Percentiles rank a stretch among this genome's conserved stretches.
These are phyloP conservation scores for Entoloma clypeatum DNA, from an alignment of 1,284 basidiomycete species.

Conservation along the genomic window DNA sequence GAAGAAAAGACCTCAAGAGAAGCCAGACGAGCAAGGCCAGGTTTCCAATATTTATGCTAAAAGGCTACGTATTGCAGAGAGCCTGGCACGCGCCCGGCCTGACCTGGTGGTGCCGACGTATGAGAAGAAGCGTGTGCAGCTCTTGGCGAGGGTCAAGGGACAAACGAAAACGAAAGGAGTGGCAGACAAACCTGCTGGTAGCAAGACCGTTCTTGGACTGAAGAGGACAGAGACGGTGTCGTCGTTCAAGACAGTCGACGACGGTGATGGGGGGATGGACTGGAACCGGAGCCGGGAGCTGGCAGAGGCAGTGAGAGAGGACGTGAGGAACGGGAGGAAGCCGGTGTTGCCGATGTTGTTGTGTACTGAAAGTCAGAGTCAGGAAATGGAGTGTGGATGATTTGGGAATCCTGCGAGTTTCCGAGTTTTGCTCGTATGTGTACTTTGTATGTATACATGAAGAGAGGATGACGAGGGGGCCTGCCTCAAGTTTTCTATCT, in stretches of 20 bases:
- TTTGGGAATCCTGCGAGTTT: too few species aligned
- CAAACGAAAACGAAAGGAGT: background rate
- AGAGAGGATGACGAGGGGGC: too few species aligned
- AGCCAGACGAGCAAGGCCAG: background rate
- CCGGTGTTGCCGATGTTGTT: constrained; percentile 28
- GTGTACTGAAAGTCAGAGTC: constrained; percentile 25
- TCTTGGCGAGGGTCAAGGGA: constrained; percentile 15
- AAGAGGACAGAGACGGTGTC: constrained; percentile 16
- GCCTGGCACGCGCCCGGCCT: constrained; percentile 25
- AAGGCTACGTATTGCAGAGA: constrained; percentile 27
- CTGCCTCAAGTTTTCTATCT: too few species aligned
- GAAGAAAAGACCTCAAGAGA: constrained; percentile 12
- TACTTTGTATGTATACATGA: too few species aligned
- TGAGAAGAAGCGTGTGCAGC: constrained; percentile 19
- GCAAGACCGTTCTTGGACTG: constrained; percentile 18
- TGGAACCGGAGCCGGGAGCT: constrained; percentile 33
- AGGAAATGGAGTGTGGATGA: constrained; percentile 1
- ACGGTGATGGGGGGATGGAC: constrained; percentile 28
- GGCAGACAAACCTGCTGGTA: constrained; percentile 2
- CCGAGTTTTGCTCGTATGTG: too few species aligned
- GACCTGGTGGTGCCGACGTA: constrained; percentile 24
- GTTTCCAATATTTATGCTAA: too few species aligned
- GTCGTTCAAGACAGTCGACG: constrained; percentile 27
- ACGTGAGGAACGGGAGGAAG: constrained; percentile 26
- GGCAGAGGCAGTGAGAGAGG: constrained; percentile 26